phyloP scores from a whole-genome alignment of 768 basidiomycete species.

The Jaapia argillacea region DNA sequence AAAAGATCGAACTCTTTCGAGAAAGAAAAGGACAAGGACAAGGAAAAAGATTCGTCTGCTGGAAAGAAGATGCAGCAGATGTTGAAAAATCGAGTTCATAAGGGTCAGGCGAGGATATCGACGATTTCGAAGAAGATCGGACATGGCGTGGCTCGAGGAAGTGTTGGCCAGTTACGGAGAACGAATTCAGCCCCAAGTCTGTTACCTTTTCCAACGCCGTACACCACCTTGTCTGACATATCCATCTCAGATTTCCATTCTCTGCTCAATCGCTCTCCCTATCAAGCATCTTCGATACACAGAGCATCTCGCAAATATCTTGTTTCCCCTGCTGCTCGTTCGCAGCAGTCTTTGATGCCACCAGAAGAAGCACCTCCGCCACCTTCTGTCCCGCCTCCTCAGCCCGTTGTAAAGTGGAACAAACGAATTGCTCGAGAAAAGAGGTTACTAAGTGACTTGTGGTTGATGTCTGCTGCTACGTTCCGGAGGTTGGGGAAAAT shows the following conservation, averaged over 20 bases:
- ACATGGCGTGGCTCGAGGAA: slow-evolving; percentile 49
- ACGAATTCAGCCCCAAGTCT: slow-evolving; percentile 63
- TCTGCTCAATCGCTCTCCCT: slow-evolving; percentile 49
- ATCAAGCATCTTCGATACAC: slow-evolving; percentile 77
- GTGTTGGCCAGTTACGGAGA: slow-evolving; percentile 34
- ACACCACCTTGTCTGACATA: not conserved
- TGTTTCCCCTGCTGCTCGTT: slow-evolving; percentile 14
- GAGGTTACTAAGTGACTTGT: slow-evolving; percentile 71
- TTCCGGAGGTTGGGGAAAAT: slow-evolving; percentile 85
- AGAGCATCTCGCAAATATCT: slow-evolving; percentile 43
- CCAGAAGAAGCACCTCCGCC: slow-evolving; percentile 26
- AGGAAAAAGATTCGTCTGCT: slow-evolving; percentile 31
- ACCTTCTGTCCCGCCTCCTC: slow-evolving; percentile 32
- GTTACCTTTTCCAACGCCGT: slow-evolving; percentile 8
- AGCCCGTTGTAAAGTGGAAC: slow-evolving; percentile 24
- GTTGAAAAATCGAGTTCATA: slow-evolving; percentile 64
- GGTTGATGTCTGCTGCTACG: slow-evolving; percentile 92
- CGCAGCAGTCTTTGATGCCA: slow-evolving; percentile 19
- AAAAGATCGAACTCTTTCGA: slow-evolving; percentile 5
- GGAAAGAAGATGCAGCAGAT: slow-evolving; percentile 72
- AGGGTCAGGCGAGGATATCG: slow-evolving; percentile 61
- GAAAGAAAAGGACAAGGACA: slow-evolving; percentile 16
- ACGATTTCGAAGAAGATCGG: slow-evolving; percentile 75
- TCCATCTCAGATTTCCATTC: slow-evolving; percentile 52
- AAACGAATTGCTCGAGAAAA: slow-evolving; percentile 40